Evolutionary conservation across 179 eudicot species (phyloP).

Genomic region (Dionaea muscipula): DNA sequence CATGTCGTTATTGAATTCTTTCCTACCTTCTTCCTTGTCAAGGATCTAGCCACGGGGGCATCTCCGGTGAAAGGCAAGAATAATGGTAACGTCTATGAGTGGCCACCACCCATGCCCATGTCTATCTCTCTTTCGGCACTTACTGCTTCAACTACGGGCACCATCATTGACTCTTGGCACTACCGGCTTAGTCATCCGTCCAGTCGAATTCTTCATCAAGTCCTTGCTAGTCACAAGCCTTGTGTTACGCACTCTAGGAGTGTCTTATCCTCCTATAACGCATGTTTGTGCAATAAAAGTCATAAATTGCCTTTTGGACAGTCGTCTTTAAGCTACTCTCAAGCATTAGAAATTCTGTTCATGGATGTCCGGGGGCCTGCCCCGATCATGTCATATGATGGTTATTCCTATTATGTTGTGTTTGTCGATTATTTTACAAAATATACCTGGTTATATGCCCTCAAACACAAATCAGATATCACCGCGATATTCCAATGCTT

Average conservation of each 20-base stretch:
- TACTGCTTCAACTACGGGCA: not conserved
- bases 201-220: not conserved
- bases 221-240: too few species aligned
- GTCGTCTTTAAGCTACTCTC: not conserved
- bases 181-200: slow-evolving; percentile 2
- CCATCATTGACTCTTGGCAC: too few species aligned
- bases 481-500: not conserved
- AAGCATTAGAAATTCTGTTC: not conserved
- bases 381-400: not conserved
- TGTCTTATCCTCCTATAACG: not conserved
- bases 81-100: not conserved
- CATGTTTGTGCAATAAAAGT: slow-evolving; percentile 1
- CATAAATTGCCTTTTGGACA: not conserved
- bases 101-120: too few species aligned
- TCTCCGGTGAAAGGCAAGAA: not conserved
- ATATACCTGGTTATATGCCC: slow-evolving; percentile 2
- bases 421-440: slow-evolving; percentile 4
- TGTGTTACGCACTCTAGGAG: too few species aligned
- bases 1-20: not conserved
- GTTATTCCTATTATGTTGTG: slow-evolving; percentile 3
- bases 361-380: slow-evolving; percentile 6
- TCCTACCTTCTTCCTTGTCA: not conserved
- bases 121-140: not conserved
- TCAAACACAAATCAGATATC: slow-evolving; percentile 1
- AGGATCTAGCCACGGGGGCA: not conserved